These are phyloP conservation scores for Amauroascus verrucosus DNA, from an alignment of 2,329 filamentous ascomycete genomes.

Conservation along the genomic window DNA sequence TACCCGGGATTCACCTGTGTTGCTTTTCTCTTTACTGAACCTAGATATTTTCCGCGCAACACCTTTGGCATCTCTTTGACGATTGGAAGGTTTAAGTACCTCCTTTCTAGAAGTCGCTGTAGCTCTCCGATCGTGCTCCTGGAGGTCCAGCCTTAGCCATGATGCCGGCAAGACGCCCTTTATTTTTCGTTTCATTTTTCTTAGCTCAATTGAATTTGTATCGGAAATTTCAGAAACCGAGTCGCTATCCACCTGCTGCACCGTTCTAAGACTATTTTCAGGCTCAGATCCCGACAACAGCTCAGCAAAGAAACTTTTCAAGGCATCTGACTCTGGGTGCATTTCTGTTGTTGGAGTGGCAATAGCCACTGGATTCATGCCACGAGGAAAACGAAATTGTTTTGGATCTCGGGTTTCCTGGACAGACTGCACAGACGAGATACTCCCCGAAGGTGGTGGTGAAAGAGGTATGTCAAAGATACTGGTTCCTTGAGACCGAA, in stretches of 20 bases:
- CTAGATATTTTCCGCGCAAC: slow-evolving; percentile 19
- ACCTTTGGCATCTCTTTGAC: slow-evolving; percentile 15
- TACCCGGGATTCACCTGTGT: background rate
- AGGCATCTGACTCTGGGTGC: slow-evolving; percentile 16
- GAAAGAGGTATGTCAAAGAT: slow-evolving; percentile 31
- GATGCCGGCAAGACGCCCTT: slow-evolving; percentile 43
- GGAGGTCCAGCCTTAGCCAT: slow-evolving; percentile 36
- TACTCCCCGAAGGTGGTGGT: slow-evolving; percentile 32
- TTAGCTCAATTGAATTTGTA: slow-evolving; percentile 22
- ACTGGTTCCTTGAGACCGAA: slow-evolving; percentile 5
- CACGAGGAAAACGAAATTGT: slow-evolving; percentile 31
- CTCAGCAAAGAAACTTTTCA: slow-evolving; percentile 13
- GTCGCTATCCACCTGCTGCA: background rate
- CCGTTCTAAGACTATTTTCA: background rate
- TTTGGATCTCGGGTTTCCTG: slow-evolving; percentile 15
- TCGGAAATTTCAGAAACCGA: slow-evolving; percentile 8
- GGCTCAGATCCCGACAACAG: slow-evolving; percentile 18
- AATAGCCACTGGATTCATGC: slow-evolving; percentile 23
- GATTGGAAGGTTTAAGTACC: slow-evolving; percentile 21
- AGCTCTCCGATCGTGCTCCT: slow-evolving; percentile 23
- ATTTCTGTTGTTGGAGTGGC: slow-evolving; percentile 22
- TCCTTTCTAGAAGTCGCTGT: slow-evolving; percentile 12
- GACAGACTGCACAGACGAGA: slow-evolving; percentile 20
- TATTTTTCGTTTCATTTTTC: slow-evolving; percentile 32
- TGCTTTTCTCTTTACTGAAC: slow-evolving; percentile 16